phyloP scores from a whole-genome alignment of 257 asterid genomes.

The Nicotiana benthamiana region DNA sequence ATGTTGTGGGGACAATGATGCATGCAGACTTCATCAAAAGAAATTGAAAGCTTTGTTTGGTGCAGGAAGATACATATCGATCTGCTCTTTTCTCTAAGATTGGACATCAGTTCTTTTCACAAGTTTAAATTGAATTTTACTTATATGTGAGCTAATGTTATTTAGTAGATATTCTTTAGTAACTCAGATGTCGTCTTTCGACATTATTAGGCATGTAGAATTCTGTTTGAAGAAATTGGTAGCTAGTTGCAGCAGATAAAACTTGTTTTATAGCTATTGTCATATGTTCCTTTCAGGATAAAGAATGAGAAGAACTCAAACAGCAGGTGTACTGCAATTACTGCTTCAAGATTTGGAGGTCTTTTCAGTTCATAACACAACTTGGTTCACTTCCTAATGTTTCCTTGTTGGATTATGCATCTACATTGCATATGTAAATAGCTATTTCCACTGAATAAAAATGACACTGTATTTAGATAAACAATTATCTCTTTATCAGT shows the following conservation, averaged over 20 bases:
- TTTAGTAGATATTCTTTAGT: neutral
- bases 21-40: too few relatives aligned
- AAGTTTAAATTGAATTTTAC: neutral
- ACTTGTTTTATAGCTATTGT: neutral
- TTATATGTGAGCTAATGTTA: neutral
- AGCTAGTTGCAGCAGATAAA: neutral
- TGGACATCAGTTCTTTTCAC: neutral
- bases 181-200: neutral
- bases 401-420: neutral
- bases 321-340: neutral
- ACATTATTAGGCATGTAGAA: neutral
- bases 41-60: neutral
- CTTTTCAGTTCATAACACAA: neutral
- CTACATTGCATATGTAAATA: slow-evolving; percentile 4
- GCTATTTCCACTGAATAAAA: slow-evolving; percentile 2
- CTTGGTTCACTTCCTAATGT: neutral
- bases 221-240: neutral
- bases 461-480: neutral
- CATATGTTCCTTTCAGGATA: slow-evolving; percentile 14
- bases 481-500: neutral
- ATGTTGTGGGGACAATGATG: neutral
- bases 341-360: slow-evolving; percentile 9
- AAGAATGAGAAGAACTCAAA: slow-evolving; percentile 4
- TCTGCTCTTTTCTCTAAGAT: neutral
- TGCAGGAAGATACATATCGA: neutral